Conservation (phyloP, 2,329 filamentous ascomycete species). For the Claviceps africana region DNA sequence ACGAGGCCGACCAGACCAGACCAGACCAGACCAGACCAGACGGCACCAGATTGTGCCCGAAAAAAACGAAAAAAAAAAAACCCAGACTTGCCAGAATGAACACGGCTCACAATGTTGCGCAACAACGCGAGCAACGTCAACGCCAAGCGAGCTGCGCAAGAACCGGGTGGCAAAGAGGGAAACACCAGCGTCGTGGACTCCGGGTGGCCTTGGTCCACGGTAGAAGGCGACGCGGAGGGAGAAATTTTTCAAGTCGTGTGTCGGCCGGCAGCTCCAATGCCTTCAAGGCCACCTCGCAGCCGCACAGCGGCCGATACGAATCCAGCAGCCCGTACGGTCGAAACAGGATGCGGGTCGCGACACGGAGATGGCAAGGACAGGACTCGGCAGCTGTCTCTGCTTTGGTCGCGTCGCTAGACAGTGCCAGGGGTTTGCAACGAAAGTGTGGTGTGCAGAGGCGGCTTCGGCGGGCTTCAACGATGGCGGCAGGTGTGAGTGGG, state of each 20-base stretch:
- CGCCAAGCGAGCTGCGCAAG: not conserved
- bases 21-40: not conserved
- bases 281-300: constrained; percentile 7
- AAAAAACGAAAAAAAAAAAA: too few species aligned
- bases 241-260: constrained; percentile 20
- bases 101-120: not conserved
- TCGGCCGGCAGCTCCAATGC: constrained; percentile 9
- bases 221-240: constrained; percentile 12
- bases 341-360: constrained; percentile 6
- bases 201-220: constrained; percentile 9
- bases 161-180: not conserved
- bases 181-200: constrained; percentile 3
- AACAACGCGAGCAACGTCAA: not conserved
- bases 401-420: not conserved
- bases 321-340: constrained; percentile 4
- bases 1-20: not conserved
- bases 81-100: not conserved
- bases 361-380: constrained; percentile 2
- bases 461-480: not conserved
- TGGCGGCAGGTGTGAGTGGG: constrained; percentile 5
- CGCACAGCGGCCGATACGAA: constrained; percentile 4
- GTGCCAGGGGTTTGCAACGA: constrained; percentile 1
- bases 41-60: too few species aligned
- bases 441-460: not conserved
- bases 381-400: not conserved